Conservation (phyloP, 805 yeast species). For the Grigorovia jiainica region DNA sequence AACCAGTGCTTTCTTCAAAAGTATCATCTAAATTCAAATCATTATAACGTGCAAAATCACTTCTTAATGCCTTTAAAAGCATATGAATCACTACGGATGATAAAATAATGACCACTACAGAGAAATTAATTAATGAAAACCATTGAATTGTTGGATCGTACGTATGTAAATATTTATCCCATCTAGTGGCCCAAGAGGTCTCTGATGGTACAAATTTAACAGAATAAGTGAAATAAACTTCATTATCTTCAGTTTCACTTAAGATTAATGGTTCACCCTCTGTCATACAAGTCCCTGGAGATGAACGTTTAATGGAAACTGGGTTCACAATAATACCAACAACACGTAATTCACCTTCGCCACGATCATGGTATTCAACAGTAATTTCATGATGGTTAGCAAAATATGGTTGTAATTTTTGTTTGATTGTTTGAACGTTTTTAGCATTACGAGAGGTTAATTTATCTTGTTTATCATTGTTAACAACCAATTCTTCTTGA, state of each 20-base stretch:
- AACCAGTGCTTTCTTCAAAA: constrained; percentile 86
- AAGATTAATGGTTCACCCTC: constrained; percentile 37
- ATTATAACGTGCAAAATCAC: constrained; percentile 81
- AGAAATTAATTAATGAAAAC: constrained; percentile 84
- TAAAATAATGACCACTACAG: constrained; percentile 67
- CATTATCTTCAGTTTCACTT: constrained; percentile 39
- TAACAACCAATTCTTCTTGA: neutral
- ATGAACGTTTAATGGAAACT: constrained; percentile 40
- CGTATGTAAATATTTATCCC: constrained; percentile 93
- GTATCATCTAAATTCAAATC: constrained; percentile 82
- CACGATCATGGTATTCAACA: constrained; percentile 76
- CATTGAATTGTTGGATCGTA: constrained; percentile 92
- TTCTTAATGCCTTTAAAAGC: constrained; percentile 66
- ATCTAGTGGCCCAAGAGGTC: constrained; percentile 94
- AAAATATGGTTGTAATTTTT: constrained; percentile 42
- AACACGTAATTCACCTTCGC: constrained; percentile 61
- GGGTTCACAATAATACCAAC: constrained; percentile 85
- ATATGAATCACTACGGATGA: constrained; percentile 73
- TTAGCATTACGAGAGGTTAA: constrained; percentile 13
- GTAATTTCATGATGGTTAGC: constrained; percentile 73
- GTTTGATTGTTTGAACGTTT: constrained; percentile 11
- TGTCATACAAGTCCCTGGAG: constrained; percentile 29
- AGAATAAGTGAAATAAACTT: constrained; percentile 76
- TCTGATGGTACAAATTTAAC: constrained; percentile 60
- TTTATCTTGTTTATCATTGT: constrained; percentile 1